A percentile compares a stretch with the other conserved stretches of the same genome.
These are phyloP conservation scores for Entomortierella beljakovae DNA, from an alignment of 192 early-diverging fungal species.

Conservation along the genomic window DNA sequence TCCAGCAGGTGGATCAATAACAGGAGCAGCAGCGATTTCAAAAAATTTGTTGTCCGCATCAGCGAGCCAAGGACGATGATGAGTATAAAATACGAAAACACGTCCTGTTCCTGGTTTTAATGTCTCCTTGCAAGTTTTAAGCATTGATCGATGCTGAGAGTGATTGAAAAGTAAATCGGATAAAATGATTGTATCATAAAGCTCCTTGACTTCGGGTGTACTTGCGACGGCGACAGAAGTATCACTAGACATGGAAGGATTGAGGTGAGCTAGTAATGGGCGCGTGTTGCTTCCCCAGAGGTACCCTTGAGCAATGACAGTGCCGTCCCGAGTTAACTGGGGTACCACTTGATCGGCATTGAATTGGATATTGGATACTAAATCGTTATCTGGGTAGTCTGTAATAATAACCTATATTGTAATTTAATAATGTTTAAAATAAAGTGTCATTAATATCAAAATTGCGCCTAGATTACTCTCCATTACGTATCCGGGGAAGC, in stretches of 20 bases:
- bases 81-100: constrained; percentile 84
- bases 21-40: constrained; percentile 66
- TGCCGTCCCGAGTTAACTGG: constrained; percentile 15
- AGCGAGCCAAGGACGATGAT: constrained; percentile 85
- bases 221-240: background rate
- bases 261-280: constrained; percentile 50
- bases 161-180: constrained; percentile 92
- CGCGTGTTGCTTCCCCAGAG: constrained; percentile 76
- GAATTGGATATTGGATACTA: constrained; percentile 81
- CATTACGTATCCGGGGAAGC: too few relatives aligned
- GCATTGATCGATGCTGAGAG: constrained; percentile 82
- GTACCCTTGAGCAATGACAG: constrained; percentile 65
- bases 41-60: constrained; percentile 88
- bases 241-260: constrained; percentile 21
- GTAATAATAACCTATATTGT: constrained; percentile 68
- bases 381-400: constrained; percentile 81
- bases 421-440: background rate
- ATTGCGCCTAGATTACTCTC: too few relatives aligned
- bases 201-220: constrained; percentile 12
- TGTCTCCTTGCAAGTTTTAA: constrained; percentile 73
- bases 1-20: constrained; percentile 24
- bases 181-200: constrained; percentile 86
- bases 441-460: too few relatives aligned
- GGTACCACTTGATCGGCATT: constrained; percentile 70
- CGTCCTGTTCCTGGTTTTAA: constrained; percentile 69